Evolutionary conservation across 306 rosid species (phyloP).

Genomic region (Comarum palustre): DNA sequence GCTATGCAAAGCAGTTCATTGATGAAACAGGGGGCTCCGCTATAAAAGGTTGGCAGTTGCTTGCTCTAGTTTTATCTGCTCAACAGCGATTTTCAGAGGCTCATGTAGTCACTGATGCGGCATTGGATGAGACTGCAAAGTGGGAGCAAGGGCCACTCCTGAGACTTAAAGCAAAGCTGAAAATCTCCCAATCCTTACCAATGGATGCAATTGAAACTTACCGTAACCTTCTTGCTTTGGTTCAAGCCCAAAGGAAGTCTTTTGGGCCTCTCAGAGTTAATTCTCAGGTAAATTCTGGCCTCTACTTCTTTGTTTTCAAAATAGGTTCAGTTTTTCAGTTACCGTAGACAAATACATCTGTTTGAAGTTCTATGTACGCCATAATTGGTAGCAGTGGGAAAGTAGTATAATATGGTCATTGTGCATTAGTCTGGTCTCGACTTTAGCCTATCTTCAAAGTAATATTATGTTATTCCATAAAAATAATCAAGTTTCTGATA

Average conservation of each 20-base stretch:
- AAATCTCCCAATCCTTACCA: constrained; percentile 61
- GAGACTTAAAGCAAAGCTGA: constrained; percentile 84
- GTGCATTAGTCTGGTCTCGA: not conserved
- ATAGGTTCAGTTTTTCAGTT: not conserved
- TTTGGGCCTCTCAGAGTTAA: constrained; percentile 52
- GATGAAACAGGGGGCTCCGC: constrained; percentile 85
- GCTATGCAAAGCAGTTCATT: constrained; percentile 63
- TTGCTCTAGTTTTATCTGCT: constrained; percentile 87
- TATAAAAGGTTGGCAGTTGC: constrained; percentile 83
- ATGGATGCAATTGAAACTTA: constrained; percentile 91
- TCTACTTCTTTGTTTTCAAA: not conserved
- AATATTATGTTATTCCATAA: not conserved
- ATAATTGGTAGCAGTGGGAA: not conserved
- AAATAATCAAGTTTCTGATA: not conserved
- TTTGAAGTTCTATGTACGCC: not conserved
- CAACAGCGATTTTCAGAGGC: constrained; percentile 76
- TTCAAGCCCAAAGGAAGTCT: constrained; percentile 91
- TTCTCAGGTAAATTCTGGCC: constrained; percentile 49
- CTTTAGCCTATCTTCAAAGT: not conserved
- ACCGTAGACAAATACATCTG: not conserved
- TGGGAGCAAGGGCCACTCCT: constrained; percentile 97
- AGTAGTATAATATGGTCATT: not conserved
- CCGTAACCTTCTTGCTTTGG: constrained; percentile 86
- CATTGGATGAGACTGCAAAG: constrained; percentile 83
- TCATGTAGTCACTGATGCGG: constrained; percentile 87